Base-by-base conservation (phyloP, 2,329 filamentous ascomycete species). In the Trichophyton equinum region DNA sequence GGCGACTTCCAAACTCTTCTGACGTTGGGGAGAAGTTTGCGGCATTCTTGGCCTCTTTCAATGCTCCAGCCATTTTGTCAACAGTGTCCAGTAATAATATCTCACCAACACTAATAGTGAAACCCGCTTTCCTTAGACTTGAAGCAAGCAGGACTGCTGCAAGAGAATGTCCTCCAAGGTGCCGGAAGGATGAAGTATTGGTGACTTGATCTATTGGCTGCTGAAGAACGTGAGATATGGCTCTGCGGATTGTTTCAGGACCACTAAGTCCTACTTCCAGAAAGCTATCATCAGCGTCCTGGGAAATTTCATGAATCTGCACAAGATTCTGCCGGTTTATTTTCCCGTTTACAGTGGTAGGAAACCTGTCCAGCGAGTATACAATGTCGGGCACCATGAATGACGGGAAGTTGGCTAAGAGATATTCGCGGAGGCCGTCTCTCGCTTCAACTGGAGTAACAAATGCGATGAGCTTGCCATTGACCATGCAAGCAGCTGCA, bases 341-440 rank as follows among this genome's bases (percentile, higher is more conserved):
- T 33, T 59, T 59, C 13, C 40, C 57, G 11, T 59, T 22, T 15
- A 4, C 40, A 15, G 57, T 59, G 9, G 46, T 11, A 15, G 57
- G 57, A 15, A 59, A 59, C 27, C 11, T 5, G 38, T 44, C 36
- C 8, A 59, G 11, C 5, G 38, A 33, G 7, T 46, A 59, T 59
- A 44, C 61, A 20, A 58, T 42, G 55, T 62, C 55, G 60, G 64
- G 22, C 33, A 42, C 1, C 8, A 47, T 11, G 4, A 22, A 47
- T 25, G 44, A 25, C 3, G n/a, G 8, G 20, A 22, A 1, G 20
- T 7, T 47, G 7, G 3, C 18, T 22, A 3, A 22, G 18, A 47
- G n/a, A 20, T 81, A 92, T 27, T 77, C 97, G 4, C 89, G 85
- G 69, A 96, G 92, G 0, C 96, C 96, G 63, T 90, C 96, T 71